Conservation (phyloP, 306 rosid genomes). For the Bauhinia variegata region DNA sequence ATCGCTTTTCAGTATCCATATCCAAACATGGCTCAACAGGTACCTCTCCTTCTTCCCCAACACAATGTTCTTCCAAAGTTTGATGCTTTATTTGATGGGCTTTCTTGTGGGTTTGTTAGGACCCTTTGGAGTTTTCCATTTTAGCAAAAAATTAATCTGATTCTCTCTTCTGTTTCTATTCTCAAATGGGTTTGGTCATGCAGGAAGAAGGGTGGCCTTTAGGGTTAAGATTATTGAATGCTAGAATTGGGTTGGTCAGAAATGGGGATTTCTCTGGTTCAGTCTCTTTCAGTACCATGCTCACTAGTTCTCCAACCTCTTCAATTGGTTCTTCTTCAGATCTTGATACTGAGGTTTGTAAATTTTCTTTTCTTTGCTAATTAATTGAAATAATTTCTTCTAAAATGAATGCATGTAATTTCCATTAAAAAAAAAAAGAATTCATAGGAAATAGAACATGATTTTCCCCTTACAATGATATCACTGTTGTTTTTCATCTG, state of each 20-base stretch:
- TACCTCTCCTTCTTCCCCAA: constrained; percentile 14
- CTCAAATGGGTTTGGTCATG: constrained; percentile 9
- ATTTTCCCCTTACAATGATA: constrained; percentile 21
- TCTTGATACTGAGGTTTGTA: constrained; percentile 65
- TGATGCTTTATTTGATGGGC: too few species aligned
- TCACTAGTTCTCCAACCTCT: constrained; percentile 56
- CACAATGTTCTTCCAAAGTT: background rate
- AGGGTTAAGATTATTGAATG: constrained; percentile 71
- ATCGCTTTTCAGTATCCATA: constrained; percentile 11
- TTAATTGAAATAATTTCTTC: too few species aligned
- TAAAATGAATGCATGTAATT: too few species aligned
- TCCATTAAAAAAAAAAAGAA: too few species aligned
- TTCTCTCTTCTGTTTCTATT: background rate
- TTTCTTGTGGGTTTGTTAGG: too few species aligned
- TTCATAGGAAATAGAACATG: too few species aligned
- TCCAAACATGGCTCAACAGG: constrained; percentile 63
- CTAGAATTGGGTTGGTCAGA: constrained; percentile 62
- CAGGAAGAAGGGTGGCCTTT: constrained; percentile 92
- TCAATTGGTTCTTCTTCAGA: constrained; percentile 60
- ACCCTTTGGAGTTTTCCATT: too few species aligned
- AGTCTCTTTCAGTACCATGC: constrained; percentile 70
- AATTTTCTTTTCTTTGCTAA: background rate
- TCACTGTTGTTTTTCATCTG: constrained; percentile 7
- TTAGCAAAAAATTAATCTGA: background rate
- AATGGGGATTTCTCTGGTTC: constrained; percentile 61